phyloP scores from a whole-genome alignment of 1,284 basidiomycete species.

The Anthracocystis setariae region DNA sequence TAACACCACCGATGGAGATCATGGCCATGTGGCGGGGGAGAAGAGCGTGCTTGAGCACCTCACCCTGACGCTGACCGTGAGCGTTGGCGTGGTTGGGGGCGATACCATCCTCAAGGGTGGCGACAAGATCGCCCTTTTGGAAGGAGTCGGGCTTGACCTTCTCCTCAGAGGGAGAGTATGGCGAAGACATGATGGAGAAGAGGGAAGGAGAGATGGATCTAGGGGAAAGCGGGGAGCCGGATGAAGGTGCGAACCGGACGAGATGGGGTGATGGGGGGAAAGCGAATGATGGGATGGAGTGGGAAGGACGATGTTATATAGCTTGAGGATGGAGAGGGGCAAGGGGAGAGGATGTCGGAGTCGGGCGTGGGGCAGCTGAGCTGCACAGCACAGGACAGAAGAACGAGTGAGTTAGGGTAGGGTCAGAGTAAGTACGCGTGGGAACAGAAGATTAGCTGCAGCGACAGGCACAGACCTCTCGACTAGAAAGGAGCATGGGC shows the following conservation, averaged over 20 bases:
- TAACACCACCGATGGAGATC: constrained; percentile 51
- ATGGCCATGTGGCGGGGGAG: constrained; percentile 54
- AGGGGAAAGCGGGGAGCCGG: constrained; percentile 3
- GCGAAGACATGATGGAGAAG: constrained; percentile 23
- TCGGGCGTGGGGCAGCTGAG: neutral
- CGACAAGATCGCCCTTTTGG: constrained; percentile 24
- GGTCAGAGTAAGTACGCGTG: too few species aligned
- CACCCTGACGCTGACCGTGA: constrained; percentile 49
- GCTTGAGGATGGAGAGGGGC: constrained; percentile 2
- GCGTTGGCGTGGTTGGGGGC: constrained; percentile 24
- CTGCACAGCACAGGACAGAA: too few species aligned
- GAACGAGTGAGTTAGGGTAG: too few species aligned
- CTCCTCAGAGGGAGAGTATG: constrained; percentile 31
- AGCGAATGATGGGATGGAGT: neutral
- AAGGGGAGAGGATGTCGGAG: neutral
- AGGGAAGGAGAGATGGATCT: neutral
- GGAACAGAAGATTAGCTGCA: neutral
- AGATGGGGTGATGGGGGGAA: neutral
- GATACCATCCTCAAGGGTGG: constrained; percentile 46
- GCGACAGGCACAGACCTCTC: neutral
- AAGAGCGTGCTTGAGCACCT: constrained; percentile 54
- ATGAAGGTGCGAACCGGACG: neutral
- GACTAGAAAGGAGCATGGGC: constrained; percentile 1
- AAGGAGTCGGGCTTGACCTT: constrained; percentile 41
- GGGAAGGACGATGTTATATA: constrained; percentile 19